Evolutionary conservation across 306 rosid genomes (phyloP), one percentile per base, ranked within the genome.

Genomic region (Hippophae gyantsensis): DNA sequence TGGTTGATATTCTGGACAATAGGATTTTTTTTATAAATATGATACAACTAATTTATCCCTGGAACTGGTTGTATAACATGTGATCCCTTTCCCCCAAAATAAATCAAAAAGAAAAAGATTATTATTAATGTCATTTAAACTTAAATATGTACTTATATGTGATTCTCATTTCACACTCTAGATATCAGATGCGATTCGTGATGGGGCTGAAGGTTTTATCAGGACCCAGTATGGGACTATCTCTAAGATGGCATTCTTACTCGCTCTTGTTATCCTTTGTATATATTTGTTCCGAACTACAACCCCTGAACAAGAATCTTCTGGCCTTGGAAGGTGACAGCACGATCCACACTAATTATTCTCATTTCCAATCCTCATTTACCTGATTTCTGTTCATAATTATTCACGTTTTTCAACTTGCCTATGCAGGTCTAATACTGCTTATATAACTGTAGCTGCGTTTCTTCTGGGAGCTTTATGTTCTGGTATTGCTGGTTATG

Each of bases 171-270:
- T 53, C 10, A 11, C 65, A 11, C 57, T 71, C 72, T 69, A 92
- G 99, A 92, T 92, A 83, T 74, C 99, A 58, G 99, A 92, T 51
- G 99, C 99, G 54, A 88, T 92, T 76, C 93, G 99, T 61, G 99
- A 92, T 74, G 99, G 99, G 42, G 99, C 99, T 69, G 99, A 92
- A 80, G 99, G 99, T 68, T 92, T 92, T 77, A 76, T 92, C 68
- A 80, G 88, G 82, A 92, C 96, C n/a, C 99, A 92, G 71, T 92
- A 92, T 70, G 92, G 96, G 70, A 74, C 83, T 64, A 92, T 92
- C 78, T 92, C 96, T 69, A 92, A 92, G 95, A 92, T 92, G 99
- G 99, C 99, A 8, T 42, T 85, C 68, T 68, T 92, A 52, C 93
- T 92, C 59, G 93, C 99, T 59, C 48, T 69, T 40, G 86, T 92